phyloP scores from a whole-genome alignment of 768 basidiomycete genomes.

The Psilocybe subaeruginosa region DNA sequence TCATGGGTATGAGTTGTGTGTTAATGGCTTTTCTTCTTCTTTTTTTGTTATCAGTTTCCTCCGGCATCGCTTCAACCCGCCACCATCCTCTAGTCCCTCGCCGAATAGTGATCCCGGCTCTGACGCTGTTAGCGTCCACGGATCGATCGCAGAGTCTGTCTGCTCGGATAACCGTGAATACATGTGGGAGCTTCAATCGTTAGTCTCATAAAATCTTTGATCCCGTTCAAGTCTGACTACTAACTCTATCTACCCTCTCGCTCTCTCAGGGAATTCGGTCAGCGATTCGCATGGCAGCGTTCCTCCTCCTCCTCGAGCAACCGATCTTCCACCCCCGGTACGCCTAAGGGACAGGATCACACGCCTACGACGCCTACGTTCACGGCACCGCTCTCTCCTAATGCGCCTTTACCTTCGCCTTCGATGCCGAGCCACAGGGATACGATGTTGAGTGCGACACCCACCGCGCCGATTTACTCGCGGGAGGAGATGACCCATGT shows the following conservation, averaged over 20 bases:
- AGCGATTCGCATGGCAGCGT: constrained; percentile 26
- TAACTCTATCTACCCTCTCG: neutral
- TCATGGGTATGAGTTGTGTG: constrained; percentile 1
- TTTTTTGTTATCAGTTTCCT: constrained; percentile 50
- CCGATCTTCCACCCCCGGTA: constrained; percentile 11
- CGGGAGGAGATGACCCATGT: constrained; percentile 50
- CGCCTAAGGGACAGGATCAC: constrained; percentile 6
- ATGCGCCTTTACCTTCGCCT: constrained; percentile 5
- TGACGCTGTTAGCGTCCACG: constrained; percentile 23
- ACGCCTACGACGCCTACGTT: constrained; percentile 8
- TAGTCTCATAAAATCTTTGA: constrained; percentile 7
- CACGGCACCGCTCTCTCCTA: neutral
- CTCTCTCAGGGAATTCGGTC: constrained; percentile 26
- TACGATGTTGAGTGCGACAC: neutral
- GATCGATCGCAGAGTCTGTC: constrained; percentile 28
- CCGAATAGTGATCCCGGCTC: constrained; percentile 27
- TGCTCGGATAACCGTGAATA: constrained; percentile 30
- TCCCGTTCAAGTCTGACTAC: neutral
- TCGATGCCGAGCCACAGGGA: neutral
- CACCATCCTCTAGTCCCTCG: constrained; percentile 38
- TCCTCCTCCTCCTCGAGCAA: constrained; percentile 7
- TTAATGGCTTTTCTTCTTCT: too few species aligned
- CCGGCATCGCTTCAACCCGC: constrained; percentile 62
- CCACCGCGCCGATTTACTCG: constrained; percentile 25
- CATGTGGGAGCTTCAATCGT: constrained; percentile 35